These are phyloP conservation scores for Fraxinus excelsior DNA, from an alignment of 257 asterid genomes.

Conservation along the genomic window DNA sequence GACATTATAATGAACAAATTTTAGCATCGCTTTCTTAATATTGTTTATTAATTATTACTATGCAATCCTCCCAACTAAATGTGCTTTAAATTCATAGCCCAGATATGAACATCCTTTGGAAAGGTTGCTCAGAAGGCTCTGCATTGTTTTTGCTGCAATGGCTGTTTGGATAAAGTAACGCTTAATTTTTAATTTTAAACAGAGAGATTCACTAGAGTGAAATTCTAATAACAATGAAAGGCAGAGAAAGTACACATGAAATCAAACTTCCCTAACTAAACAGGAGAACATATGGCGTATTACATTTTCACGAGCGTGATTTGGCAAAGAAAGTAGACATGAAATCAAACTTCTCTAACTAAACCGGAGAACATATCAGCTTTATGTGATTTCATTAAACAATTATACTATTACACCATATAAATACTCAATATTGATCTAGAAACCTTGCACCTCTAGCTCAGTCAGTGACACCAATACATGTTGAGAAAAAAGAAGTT, in stretches of 20 bases:
- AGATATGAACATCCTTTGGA: neutral
- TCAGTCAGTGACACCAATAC: neutral
- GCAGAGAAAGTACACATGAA: neutral
- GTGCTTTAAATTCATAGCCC: neutral
- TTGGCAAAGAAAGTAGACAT: too few species aligned
- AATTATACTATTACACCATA: neutral
- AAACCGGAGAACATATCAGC: neutral
- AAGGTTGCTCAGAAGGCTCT: neutral
- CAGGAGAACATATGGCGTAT: too few species aligned
- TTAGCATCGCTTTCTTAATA: neutral
- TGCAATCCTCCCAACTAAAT: neutral
- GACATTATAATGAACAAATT: neutral
- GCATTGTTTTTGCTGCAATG: neutral
- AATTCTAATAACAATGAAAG: neutral
- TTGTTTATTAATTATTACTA: neutral
- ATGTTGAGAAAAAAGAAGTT: neutral
- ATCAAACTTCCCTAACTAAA: neutral
- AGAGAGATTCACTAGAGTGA: neutral
- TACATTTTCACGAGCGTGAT: too few species aligned
- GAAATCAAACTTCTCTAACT: too few species aligned
- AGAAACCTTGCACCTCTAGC: neutral
- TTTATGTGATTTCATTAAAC: neutral
- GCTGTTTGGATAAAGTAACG: neutral
- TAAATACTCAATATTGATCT: neutral
- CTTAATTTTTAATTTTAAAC: neutral